Evolutionary conservation across 192 early-diverging fungal species (phyloP).

Genomic region (Coemansia sp.): DNA sequence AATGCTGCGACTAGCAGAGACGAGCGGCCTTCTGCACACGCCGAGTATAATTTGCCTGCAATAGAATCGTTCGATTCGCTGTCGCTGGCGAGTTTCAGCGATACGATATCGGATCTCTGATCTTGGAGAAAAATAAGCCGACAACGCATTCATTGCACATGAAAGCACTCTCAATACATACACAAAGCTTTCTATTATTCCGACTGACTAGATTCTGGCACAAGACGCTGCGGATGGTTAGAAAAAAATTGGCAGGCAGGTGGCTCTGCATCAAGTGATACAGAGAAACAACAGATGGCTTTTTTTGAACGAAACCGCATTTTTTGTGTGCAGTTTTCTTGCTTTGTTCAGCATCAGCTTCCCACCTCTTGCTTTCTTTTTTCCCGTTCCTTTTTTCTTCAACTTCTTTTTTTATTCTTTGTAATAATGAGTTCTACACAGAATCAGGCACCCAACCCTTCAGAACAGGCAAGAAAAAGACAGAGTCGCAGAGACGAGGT

Average conservation of each 20-base stretch:
- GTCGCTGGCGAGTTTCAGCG: not conserved
- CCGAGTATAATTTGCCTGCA: not conserved
- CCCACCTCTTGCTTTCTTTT: not conserved
- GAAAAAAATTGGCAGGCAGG: not conserved
- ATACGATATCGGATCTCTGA: not conserved
- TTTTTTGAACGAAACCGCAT: not conserved
- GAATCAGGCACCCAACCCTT: constrained; percentile 22
- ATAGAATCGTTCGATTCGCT: not conserved
- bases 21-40: not conserved
- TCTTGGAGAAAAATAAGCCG: too few relatives aligned
- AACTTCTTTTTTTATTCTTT: not conserved
- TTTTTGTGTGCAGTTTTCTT: not conserved
- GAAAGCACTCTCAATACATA: too few relatives aligned
- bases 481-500: constrained; percentile 55
- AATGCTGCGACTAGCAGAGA: not conserved
- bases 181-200: too few relatives aligned
- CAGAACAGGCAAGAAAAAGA: constrained; percentile 52
- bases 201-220: not conserved
- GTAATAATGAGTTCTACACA: constrained; percentile 49
- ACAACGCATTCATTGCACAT: too few relatives aligned
- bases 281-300: not conserved
- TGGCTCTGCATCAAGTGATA: constrained; percentile 2
- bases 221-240: not conserved
- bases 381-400: not conserved
- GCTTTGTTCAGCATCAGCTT: not conserved